phyloP scores from a whole-genome alignment of 371 early-diverging fungal genomes.

The Mortierella sp. region DNA sequence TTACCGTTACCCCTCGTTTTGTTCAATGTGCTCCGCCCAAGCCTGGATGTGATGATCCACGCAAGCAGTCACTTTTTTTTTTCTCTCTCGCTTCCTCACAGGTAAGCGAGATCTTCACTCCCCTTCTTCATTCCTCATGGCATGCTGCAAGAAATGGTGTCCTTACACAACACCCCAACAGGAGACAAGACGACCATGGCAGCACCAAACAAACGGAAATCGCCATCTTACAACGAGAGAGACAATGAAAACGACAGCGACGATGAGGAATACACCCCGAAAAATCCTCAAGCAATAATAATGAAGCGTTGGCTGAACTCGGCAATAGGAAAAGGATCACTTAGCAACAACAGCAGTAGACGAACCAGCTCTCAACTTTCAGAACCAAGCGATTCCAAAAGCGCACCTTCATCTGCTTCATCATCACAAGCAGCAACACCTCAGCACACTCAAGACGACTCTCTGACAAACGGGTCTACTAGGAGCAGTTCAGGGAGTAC shows the following conservation, averaged over 20 bases:
- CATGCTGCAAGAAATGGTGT: not conserved
- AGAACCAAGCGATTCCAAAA: not conserved
- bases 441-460: not conserved
- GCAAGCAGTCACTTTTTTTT: not conserved
- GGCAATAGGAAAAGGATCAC: not conserved
- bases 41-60: not conserved
- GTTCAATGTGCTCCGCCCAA: constrained; percentile 8
- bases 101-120: not conserved
- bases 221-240: not conserved
- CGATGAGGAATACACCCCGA: not conserved
- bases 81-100: not conserved
- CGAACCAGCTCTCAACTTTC: not conserved
- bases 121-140: not conserved
- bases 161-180: not conserved
- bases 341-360: not conserved
- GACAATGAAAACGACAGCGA: not conserved
- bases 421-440: not conserved
- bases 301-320: not conserved
- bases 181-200: not conserved
- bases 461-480: no score
- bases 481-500: not conserved
- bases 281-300: not conserved
- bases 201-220: not conserved
- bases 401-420: not conserved
- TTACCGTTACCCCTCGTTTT: not conserved